phyloP scores from a whole-genome alignment of 1,139 yeast genomes.

The Petasospora fabianii region DNA sequence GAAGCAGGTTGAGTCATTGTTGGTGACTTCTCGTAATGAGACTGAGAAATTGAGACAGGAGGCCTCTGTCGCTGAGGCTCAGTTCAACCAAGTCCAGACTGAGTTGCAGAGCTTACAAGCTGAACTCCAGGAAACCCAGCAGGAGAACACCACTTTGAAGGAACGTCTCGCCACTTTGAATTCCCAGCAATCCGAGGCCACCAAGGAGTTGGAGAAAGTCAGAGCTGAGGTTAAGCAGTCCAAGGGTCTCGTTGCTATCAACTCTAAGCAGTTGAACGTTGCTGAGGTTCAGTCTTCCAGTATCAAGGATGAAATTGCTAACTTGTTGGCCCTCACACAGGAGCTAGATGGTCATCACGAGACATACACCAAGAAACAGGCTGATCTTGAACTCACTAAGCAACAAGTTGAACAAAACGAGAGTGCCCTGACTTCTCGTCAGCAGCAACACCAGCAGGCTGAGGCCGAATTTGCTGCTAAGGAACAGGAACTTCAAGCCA shows the following conservation, averaged over 20 bases:
- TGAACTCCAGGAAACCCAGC: conserved; percentile 61
- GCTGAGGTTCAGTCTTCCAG: conserved; percentile 43
- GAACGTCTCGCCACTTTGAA: conserved; percentile 66
- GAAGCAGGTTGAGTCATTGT: conserved; percentile 59
- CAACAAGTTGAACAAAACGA: conserved; percentile 24
- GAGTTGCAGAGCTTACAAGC: conserved; percentile 62
- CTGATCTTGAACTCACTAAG: conserved; percentile 36
- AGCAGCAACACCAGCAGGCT: conserved; percentile 19
- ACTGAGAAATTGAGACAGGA: conserved; percentile 72
- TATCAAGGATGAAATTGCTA: conserved; percentile 47
- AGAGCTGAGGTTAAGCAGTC: conserved; percentile 56
- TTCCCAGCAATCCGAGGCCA: conserved; percentile 60
- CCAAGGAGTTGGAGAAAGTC: conserved; percentile 49
- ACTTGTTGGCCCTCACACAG: conserved; percentile 31
- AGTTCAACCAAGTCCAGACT: conserved; percentile 65
- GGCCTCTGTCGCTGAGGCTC: conserved; percentile 77
- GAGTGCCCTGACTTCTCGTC: conserved; percentile 28
- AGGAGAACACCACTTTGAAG: conserved; percentile 59
- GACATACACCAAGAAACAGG: conserved; percentile 34
- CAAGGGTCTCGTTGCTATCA: conserved; percentile 59
- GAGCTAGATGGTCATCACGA: conserved; percentile 38
- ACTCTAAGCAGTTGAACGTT: conserved; percentile 65
- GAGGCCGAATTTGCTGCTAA: conserved; percentile 18
- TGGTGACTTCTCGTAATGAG: conserved; percentile 61
- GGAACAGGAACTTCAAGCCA: conserved; percentile 31